Base-by-base conservation (phyloP, 441 rosid genomes). In the Gossypium aridum region DNA sequence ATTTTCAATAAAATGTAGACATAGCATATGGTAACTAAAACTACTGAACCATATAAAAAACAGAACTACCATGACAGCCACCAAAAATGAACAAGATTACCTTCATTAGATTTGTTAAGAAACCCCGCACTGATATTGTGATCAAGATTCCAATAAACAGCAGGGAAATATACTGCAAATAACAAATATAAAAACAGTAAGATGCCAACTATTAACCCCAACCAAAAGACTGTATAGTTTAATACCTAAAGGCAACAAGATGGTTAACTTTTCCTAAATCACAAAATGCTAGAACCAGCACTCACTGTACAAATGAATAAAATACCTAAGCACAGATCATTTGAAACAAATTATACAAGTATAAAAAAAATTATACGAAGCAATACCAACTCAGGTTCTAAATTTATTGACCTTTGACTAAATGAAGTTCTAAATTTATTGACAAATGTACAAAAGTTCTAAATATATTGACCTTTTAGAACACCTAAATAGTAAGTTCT, bases 41-140 rank as follows among this genome's bases (percentile, higher is more conserved):
- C 76, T 31, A 2, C 63, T 51, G 4, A 62, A 49, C 59, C 49
- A 43, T 7, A 49, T 4, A 63, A 19, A 25, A 20, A 55, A 39
- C 3, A 66, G 3, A 66, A n/a, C 16, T 39, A 66, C 57, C 66
- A 54, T 37, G 4, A 34, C 10, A 74, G 22, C 45, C 22, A 12
- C 63, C 22, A 68, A 54, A 56, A 56, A 64, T 65, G 39, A 12
- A 56, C 74, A 69, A 74, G 70, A 49, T 83, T 86, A 92, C 97
- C 99, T 96, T 96, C 99, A 96, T 94, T 75, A 96, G 82, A 80
- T 94, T 96, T 78, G 97, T 86, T 77, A 96, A 84, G 86, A 96
- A 96, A 61, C 98, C 98, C 51, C 98, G 96, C 59, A 96, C 99
- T 39, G 99, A 96, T 77, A 96, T 88, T 73, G 93, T 92, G 39